Evolutionary conservation across 768 basidiomycete species (phyloP).

Genomic region (Termitomyces sp.): DNA sequence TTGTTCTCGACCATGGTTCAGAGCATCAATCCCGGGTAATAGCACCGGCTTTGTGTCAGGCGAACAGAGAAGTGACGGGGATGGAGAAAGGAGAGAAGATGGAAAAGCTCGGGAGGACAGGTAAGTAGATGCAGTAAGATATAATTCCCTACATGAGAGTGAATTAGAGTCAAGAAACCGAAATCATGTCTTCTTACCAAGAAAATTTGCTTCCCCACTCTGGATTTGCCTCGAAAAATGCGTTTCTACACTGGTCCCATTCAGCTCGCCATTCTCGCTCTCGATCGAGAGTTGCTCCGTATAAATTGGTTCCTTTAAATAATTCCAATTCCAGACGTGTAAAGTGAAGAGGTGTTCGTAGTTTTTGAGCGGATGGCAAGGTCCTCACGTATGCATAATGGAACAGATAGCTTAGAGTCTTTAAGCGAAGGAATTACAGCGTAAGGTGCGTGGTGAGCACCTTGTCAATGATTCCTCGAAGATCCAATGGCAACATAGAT

Average conservation of each 20-base stretch:
- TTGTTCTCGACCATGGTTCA: constrained; percentile 80
- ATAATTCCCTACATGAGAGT: constrained; percentile 50
- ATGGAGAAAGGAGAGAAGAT: constrained; percentile 64
- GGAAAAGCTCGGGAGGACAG: constrained; percentile 89
- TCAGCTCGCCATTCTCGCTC: constrained; percentile 55
- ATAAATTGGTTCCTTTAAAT: constrained; percentile 76
- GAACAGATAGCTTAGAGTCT: constrained; percentile 16
- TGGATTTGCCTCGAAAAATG: constrained; percentile 27
- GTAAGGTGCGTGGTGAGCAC: constrained; percentile 16
- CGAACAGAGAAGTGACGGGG: constrained; percentile 45
- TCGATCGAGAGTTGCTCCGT: constrained; percentile 70
- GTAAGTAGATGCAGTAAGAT: constrained; percentile 68
- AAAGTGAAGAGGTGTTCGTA: constrained; percentile 76
- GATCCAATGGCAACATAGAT: constrained; percentile 63
- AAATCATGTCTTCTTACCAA: constrained; percentile 44
- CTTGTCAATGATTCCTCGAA: constrained; percentile 31
- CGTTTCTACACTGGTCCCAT: constrained; percentile 47
- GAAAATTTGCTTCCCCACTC: constrained; percentile 49
- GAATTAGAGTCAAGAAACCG: neutral
- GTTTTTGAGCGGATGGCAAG: constrained; percentile 49
- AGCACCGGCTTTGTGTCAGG: constrained; percentile 66
- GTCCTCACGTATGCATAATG: constrained; percentile 63
- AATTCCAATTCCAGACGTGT: constrained; percentile 51
- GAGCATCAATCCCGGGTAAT: constrained; percentile 79
- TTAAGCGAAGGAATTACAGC: constrained; percentile 7